A percentile compares a stretch with the other conserved stretches of the same genome.
Evolutionary conservation across 2,329 filamentous ascomycete species (phyloP).

Genomic region (Colletotrichum australisinense): DNA sequence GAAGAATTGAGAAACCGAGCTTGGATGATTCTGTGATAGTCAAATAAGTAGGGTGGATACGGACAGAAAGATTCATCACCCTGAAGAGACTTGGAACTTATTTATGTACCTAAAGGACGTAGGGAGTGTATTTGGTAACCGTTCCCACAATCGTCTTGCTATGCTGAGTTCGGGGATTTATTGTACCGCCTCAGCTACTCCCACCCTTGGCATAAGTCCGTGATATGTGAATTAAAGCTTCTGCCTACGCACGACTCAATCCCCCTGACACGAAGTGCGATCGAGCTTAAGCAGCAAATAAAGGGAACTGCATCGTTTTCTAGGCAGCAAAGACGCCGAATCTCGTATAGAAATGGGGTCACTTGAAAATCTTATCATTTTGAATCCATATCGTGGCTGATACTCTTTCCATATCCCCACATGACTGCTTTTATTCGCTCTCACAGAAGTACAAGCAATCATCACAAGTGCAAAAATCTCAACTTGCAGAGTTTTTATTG

Average conservation of each 20-base stretch:
- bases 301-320: background rate
- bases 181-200: no score
- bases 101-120: background rate
- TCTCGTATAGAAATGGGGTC: background rate
- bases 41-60: no score
- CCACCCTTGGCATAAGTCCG: background rate
- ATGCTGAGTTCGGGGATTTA: no score
- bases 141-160: background rate
- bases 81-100: background rate
- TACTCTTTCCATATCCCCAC: background rate
- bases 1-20: background rate
- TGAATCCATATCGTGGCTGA: background rate
- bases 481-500: no score
- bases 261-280: background rate
- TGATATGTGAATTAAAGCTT: background rate
- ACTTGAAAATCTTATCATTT: background rate
- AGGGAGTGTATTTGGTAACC: background rate
- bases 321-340: background rate
- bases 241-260: background rate
- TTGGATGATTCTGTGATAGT: background rate
- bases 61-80: background rate
- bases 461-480: background rate
- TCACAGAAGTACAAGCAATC: background rate
- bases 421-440: no score
- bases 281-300: background rate